Evolutionary conservation across 192 early-diverging fungal species (phyloP).

Genomic region (Coemansia sp.): DNA sequence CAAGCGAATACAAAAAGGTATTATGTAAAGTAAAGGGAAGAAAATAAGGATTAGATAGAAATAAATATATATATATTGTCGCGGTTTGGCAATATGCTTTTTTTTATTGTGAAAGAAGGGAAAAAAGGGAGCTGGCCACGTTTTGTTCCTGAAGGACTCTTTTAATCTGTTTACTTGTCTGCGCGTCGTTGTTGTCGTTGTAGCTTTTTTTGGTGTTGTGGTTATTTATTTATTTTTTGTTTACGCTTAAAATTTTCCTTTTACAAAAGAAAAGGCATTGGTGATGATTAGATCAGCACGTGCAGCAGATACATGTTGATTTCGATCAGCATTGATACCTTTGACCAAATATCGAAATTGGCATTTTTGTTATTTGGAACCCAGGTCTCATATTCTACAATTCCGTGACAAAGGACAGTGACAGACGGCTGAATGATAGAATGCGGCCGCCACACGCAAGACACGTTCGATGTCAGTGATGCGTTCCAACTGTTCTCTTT

Average conservation of each 20-base stretch:
- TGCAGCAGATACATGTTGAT: slow-evolving; percentile 2
- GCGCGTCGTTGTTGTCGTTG: too few species aligned
- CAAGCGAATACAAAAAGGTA: background rate
- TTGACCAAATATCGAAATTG: too few species aligned
- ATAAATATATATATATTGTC: background rate
- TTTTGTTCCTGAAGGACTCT: slow-evolving; percentile 10
- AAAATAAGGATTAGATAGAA: background rate
- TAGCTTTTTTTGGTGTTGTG: too few species aligned
- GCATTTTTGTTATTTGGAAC: too few species aligned
- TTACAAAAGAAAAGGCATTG: too few species aligned
- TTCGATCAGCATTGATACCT: too few species aligned
- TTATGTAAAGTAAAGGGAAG: slow-evolving; percentile 1
- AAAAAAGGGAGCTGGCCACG: background rate
- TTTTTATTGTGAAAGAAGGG: too few species aligned
- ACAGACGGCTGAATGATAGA: too few species aligned
- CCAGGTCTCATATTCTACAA: slow-evolving; percentile 3
- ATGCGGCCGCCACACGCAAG: background rate
- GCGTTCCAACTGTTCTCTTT: too few species aligned
- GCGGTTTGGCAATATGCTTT: too few species aligned
- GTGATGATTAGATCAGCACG: too few species aligned
- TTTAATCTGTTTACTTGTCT: background rate
- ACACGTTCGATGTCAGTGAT: slow-evolving; percentile 8
- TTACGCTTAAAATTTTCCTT: background rate
- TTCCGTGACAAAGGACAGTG: background rate
- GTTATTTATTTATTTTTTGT: slow-evolving; percentile 1